Percentiles rank a stretch among this genome's conserved stretches.
phyloP scores from a whole-genome alignment of 2,329 filamentous ascomycete genomes.

The Fusarium bulbicola region DNA sequence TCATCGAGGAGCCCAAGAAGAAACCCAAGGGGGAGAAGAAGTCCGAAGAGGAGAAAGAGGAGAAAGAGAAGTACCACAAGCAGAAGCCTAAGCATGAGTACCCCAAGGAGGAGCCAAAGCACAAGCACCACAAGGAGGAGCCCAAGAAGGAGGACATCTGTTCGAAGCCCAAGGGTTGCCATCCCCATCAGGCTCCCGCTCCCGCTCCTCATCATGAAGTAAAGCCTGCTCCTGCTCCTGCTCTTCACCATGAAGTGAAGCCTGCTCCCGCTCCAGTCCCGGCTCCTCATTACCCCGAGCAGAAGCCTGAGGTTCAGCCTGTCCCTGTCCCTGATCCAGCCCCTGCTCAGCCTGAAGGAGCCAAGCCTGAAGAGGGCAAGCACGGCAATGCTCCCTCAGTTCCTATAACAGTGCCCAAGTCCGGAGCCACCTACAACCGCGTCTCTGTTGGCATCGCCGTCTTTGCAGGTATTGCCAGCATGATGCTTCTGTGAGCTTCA shows the following conservation, averaged over 20 bases:
- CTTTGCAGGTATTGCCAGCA: constrained; percentile 19
- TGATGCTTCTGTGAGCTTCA: constrained; percentile 25
- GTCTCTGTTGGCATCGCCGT: constrained; percentile 17
- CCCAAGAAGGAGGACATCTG: constrained; percentile 14
- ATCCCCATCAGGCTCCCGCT: constrained; percentile 4
- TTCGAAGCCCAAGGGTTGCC: constrained; percentile 1
- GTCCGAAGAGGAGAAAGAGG: background rate
- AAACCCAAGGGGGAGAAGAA: background rate
- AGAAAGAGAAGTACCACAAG: background rate
- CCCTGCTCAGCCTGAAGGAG: background rate
- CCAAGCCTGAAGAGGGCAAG: background rate
- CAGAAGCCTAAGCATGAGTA: background rate
- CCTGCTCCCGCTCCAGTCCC: background rate
- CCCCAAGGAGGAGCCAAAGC: background rate
- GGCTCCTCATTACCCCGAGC: background rate
- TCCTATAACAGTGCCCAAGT: constrained; percentile 31
- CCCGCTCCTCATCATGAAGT: background rate
- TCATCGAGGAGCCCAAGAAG: background rate
- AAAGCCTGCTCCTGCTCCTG: background rate
- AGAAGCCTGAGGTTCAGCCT: background rate
- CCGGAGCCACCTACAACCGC: constrained; percentile 25
- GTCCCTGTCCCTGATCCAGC: constrained; percentile 16
- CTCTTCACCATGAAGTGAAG: background rate
- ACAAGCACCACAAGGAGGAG: background rate
- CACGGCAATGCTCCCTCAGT: background rate